Evolutionary conservation across 2,329 filamentous ascomycete species (phyloP).

Genomic region (Thelonectria olida): DNA sequence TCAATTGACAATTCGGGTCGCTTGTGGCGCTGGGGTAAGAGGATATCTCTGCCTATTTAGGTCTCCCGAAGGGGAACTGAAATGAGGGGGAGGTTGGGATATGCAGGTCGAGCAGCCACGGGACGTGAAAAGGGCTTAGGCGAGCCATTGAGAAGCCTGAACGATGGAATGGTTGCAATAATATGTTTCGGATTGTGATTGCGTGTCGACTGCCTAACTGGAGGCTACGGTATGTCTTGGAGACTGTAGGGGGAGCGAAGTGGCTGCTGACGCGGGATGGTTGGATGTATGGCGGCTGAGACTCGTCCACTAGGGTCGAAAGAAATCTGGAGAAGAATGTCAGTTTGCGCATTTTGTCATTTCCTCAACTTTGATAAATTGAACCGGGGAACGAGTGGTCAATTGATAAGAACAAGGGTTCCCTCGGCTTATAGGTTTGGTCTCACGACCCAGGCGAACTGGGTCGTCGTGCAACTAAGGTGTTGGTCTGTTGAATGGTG

Average conservation of each 20-base stretch:
- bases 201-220: constrained; percentile 4
- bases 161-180: constrained; percentile 4
- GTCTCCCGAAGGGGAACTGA: background rate
- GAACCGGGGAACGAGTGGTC: background rate
- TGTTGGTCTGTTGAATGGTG: background rate
- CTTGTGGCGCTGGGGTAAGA: constrained; percentile 6
- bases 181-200: constrained; percentile 14
- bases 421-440: constrained; percentile 10
- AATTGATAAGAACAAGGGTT: constrained; percentile 14
- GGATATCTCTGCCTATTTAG: constrained; percentile 5
- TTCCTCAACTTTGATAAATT: background rate
- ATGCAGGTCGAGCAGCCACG: constrained; percentile 34
- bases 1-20: background rate
- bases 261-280: constrained; percentile 2
- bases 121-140: constrained; percentile 22
- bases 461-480: background rate
- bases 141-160: constrained; percentile 23
- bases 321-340: background rate
- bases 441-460: background rate
- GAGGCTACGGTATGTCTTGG: constrained; percentile 1
- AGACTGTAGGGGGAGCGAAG: background rate
- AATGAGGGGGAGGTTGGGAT: constrained; percentile 23
- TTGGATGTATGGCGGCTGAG: background rate
- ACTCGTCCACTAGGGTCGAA: background rate
- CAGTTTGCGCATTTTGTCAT: background rate